Base-by-base conservation (phyloP, 257 asterid species). In the Lycium ferocissimum region DNA sequence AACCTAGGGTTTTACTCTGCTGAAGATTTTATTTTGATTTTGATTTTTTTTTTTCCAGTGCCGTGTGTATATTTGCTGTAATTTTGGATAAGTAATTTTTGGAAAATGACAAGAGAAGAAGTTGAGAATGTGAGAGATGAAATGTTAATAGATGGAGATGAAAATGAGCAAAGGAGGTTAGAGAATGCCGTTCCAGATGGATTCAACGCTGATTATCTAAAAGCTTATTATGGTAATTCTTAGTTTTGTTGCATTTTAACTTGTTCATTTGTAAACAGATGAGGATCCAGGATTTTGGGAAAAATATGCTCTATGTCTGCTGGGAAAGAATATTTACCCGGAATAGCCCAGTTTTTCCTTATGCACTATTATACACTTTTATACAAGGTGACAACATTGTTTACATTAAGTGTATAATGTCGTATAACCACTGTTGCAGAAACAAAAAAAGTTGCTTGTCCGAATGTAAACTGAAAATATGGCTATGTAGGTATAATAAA, bases 171-270 rank as follows among this genome's bases (percentile, higher is more conserved):
- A 70, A 38, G 53, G 78, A 15, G 33, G 53, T 3, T 70, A 33
- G 86, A 73, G 12, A 82, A 58, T 59, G 89, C 87, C 33, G 78
- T 86, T 65, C 91, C 89, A 12, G 95, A 94, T 59, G 94, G 84
- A 73, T 93, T 96, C 91, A 91, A 94, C 69, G 83, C 88, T 49
- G 87, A 95, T 88, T 94, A 91, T 88, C 96, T 96, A 90, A 93
- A 89, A 88, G 79, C 86, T 84, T 96, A 95, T 58, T 96, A 96
- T 38, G 94, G 98, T 93, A 90, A 69, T 22, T 13, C 15, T 26
- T 26, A 2, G 9, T 51, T 38, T 53, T 53, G 22, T 53, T 14
- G 9, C 43, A 75, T 75, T 75, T 47, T 20, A 26, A 6, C 22
- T 51, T 75, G 40, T 75, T 75, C 56, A 45, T 72, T 71, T 43